Conservation (phyloP, 2,329 filamentous ascomycete genomes). For the Exophiala mesophila region DNA sequence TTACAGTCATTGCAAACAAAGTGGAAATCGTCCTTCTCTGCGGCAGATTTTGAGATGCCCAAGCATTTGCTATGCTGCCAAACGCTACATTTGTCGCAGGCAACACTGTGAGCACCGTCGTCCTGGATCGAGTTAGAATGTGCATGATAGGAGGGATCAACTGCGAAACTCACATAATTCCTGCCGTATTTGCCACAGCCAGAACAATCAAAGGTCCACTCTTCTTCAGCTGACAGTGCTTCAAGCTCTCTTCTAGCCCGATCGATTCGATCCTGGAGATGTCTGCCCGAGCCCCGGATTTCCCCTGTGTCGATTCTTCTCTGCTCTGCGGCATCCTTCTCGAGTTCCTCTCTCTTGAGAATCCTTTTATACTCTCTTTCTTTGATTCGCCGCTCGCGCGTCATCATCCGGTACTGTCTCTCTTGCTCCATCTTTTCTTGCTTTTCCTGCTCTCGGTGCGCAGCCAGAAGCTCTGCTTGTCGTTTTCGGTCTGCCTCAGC, state of each 20-base stretch:
- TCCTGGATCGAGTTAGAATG: no score
- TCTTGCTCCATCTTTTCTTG: constrained; percentile 66
- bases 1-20: constrained; percentile 79
- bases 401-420: constrained; percentile 72
- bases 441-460: constrained; percentile 54
- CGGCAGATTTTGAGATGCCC: constrained; percentile 70
- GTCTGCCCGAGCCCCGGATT: constrained; percentile 68
- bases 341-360: constrained; percentile 78
- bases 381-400: constrained; percentile 76
- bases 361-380: constrained; percentile 80
- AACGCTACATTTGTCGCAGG: constrained; percentile 87
- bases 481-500: constrained; percentile 66
- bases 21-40: constrained; percentile 79
- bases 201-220: constrained; percentile 91
- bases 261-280: constrained; percentile 76
- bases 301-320: constrained; percentile 53
- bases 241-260: constrained; percentile 71
- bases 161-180: constrained; percentile 56
- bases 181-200: constrained; percentile 85
- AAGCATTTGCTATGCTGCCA: constrained; percentile 98
- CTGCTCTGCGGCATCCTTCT: constrained; percentile 71
- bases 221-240: constrained; percentile 68
- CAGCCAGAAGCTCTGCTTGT: constrained; percentile 59
- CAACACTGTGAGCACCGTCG: constrained; percentile 87
- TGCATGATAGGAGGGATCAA: no score